Conservation (phyloP, 2,329 filamentous ascomycete genomes). For the Madurella fahalii region DNA sequence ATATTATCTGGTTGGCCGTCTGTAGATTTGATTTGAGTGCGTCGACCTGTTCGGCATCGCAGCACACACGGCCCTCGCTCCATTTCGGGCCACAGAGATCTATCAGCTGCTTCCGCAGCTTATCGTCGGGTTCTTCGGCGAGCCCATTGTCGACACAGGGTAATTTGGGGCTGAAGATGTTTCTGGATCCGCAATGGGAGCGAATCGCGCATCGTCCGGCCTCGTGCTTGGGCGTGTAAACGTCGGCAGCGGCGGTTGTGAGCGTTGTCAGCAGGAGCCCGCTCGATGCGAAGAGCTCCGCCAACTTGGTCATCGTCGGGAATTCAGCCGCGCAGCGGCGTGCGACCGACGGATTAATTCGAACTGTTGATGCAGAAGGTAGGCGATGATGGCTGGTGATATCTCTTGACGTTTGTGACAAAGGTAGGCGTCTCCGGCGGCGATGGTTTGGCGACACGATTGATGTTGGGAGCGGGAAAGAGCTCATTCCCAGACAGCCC, state of each 20-base stretch:
- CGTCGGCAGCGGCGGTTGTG: conserved; percentile 23
- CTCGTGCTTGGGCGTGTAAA: conserved; percentile 66
- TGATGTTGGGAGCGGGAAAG: not conserved
- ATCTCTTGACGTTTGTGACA: not conserved
- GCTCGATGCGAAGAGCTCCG: conserved; percentile 31
- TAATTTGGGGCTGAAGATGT: conserved; percentile 82
- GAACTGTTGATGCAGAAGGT: not conserved
- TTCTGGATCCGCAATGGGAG: conserved; percentile 86
- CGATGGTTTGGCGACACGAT: not conserved
- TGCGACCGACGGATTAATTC: not conserved
- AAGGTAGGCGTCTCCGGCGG: too few relatives aligned
- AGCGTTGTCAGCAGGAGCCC: conserved; percentile 35
- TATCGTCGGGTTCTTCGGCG: conserved; percentile 68
- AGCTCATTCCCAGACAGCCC: not conserved
- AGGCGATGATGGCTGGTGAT: not conserved
- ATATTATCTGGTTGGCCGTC: conserved; percentile 82
- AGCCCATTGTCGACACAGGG: conserved; percentile 89
- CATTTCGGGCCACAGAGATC: conserved; percentile 84
- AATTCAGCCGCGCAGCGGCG: conserved; percentile 24
- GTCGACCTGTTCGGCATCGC: conserved; percentile 75
- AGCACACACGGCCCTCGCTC: conserved; percentile 81
- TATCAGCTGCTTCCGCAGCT: conserved; percentile 72
- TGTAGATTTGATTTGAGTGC: conserved; percentile 79
- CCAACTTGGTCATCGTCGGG: conserved; percentile 36
- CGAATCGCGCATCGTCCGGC: conserved; percentile 84